Percentiles rank a stretch among this genome's conserved stretches.
phyloP scores from a whole-genome alignment of 108 stramenopile genomes.

The Fistulifera solaris region DNA sequence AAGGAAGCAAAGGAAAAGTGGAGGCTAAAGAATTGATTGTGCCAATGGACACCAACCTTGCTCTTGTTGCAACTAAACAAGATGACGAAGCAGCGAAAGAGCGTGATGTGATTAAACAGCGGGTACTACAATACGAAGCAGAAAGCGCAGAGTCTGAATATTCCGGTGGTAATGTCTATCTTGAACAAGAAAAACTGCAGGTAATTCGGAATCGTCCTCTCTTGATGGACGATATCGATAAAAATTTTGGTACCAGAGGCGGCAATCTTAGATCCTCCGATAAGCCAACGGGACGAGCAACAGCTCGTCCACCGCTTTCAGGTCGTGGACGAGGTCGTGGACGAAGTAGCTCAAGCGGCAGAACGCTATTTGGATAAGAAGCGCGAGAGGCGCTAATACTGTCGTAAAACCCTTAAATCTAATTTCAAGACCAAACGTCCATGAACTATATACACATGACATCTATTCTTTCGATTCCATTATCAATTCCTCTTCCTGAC shows the following conservation, averaged over 20 bases:
- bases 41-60: constrained; percentile 73
- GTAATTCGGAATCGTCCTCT: constrained; percentile 77
- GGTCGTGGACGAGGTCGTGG: no score
- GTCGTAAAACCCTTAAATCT: no score
- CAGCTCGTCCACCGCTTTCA: no score
- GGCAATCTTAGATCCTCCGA: constrained; percentile 15
- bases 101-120: constrained; percentile 73
- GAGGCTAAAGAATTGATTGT: constrained; percentile 82
- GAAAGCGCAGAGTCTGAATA: constrained; percentile 57
- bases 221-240: constrained; percentile 70
- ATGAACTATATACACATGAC: no score
- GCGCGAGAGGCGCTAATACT: no score
- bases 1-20: constrained; percentile 85
- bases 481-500: no score
- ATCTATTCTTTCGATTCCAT: no score
- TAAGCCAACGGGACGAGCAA: no score
- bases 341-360: no score
- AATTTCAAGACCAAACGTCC: no score
- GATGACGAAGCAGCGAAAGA: constrained; percentile 81
- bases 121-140: constrained; percentile 78
- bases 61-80: constrained; percentile 62
- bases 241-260: constrained; percentile 67
- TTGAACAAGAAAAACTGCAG: constrained; percentile 73
- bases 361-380: no score
- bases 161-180: constrained; percentile 73